Evolutionary conservation across 805 yeast species (phyloP).

Genomic region (Osmozyma mogii): DNA sequence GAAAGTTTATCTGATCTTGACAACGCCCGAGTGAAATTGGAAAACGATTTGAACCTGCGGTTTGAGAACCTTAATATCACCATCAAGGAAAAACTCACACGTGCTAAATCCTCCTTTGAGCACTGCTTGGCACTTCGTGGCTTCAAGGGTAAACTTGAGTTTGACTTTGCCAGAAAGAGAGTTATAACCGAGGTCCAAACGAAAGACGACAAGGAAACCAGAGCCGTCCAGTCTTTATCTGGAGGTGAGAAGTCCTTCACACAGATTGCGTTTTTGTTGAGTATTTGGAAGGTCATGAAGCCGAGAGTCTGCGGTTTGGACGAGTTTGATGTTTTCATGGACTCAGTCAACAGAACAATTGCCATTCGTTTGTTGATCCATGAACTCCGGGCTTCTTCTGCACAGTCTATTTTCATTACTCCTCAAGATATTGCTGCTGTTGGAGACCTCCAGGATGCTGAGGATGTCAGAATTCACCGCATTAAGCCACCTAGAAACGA

Average conservation of each 20-base stretch:
- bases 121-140: conserved; percentile 57
- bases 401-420: conserved; percentile 88
- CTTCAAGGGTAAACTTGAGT: conserved; percentile 62
- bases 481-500: conserved; percentile 36
- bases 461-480: conserved; percentile 55
- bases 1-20: conserved; percentile 29
- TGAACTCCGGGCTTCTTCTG: conserved; percentile 54
- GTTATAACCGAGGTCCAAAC: conserved; percentile 57
- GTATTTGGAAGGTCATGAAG: conserved; percentile 92
- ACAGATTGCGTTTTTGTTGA: conserved; percentile 77
- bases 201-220: conserved; percentile 44
- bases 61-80: conserved; percentile 27
- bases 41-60: conserved; percentile 24
- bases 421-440: conserved; percentile 83
- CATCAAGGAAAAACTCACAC: conserved; percentile 20
- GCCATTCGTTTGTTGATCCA: conserved; percentile 68
- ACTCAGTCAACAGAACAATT: conserved; percentile 76
- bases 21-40: conserved; percentile 17
- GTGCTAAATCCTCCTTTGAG: conserved; percentile 41
- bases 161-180: conserved; percentile 47
- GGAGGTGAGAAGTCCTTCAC: conserved; percentile 97
- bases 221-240: conserved; percentile 77
- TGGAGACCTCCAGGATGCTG: conserved; percentile 42
- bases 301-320: conserved; percentile 84
- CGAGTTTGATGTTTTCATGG: conserved; percentile 98